phyloP scores from a whole-genome alignment of 345 rosid genomes.

The Moricandia moricandioides region DNA sequence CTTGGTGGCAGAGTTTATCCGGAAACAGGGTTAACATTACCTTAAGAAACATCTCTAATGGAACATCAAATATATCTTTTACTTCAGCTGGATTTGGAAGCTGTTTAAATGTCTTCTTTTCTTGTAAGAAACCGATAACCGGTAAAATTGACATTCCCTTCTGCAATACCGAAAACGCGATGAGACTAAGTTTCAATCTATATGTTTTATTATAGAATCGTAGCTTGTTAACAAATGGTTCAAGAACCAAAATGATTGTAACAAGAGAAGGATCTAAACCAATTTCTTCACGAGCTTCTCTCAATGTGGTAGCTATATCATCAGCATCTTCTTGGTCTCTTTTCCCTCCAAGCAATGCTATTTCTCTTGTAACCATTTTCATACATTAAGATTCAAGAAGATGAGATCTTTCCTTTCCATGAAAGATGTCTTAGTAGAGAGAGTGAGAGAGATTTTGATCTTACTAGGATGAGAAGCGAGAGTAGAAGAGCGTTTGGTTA shows the following conservation, averaged over 20 bases:
- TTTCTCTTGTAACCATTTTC: slow-evolving; percentile 47
- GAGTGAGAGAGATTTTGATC: not conserved
- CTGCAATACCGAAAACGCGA: slow-evolving; percentile 33
- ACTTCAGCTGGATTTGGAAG: slow-evolving; percentile 50
- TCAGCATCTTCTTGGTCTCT: slow-evolving; percentile 50
- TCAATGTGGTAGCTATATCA: slow-evolving; percentile 53
- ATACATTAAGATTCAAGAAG: not conserved
- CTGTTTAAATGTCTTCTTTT: slow-evolving; percentile 52
- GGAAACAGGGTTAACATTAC: slow-evolving; percentile 15
- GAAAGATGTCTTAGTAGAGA: not conserved
- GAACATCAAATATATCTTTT: slow-evolving; percentile 63
- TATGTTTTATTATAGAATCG: not conserved
- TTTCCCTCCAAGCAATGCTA: slow-evolving; percentile 66
- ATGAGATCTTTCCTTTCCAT: not conserved
- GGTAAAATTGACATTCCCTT: slow-evolving; percentile 50
- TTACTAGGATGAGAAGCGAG: slow-evolving; percentile 51
- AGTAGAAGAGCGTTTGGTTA: slow-evolving; percentile 50
- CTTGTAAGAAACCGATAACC: slow-evolving; percentile 48
- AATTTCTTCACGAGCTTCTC: slow-evolving; percentile 70
- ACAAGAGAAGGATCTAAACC: slow-evolving; percentile 61
- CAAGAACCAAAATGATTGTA: slow-evolving; percentile 42
- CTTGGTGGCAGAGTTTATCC: not conserved
- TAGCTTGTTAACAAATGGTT: slow-evolving; percentile 49
- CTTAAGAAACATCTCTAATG: slow-evolving; percentile 78
- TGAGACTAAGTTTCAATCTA: not conserved